A percentile compares a stretch with the other conserved stretches of the same genome.
These are phyloP conservation scores for Psidium guajava DNA, from an alignment of 345 rosid species.

Conservation along the genomic window DNA sequence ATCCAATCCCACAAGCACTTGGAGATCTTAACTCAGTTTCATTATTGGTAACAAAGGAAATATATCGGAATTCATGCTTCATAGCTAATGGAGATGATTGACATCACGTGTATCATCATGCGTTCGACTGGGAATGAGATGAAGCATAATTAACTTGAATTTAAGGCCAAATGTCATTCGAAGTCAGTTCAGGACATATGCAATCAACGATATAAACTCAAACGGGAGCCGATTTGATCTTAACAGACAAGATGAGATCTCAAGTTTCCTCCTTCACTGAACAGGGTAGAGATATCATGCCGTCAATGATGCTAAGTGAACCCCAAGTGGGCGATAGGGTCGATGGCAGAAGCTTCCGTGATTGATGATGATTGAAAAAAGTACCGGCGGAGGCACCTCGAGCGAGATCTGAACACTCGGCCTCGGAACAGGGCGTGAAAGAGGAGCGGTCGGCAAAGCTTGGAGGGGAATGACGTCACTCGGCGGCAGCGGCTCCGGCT, in stretches of 20 bases:
- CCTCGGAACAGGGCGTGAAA: not conserved
- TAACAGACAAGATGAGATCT: not conserved
- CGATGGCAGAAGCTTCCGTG: not conserved
- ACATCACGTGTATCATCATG: not conserved
- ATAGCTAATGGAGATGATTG: not conserved
- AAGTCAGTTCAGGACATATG: not conserved
- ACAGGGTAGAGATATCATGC: no score
- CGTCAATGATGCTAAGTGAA: not conserved
- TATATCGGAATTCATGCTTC: not conserved
- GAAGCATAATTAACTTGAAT: not conserved
- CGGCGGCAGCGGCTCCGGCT: not conserved
- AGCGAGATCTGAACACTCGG: not conserved
- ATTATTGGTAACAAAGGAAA: no score
- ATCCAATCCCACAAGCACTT: no score
- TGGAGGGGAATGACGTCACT: not conserved
- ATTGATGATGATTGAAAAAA: accelerated
- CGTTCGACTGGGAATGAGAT: not conserved
- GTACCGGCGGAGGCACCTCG: not conserved
- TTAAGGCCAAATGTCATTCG: accelerated
- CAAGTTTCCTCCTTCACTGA: not conserved
- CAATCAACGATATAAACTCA: not conserved
- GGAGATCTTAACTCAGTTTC: no score
- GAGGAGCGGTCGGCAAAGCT: not conserved
- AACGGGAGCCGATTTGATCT: not conserved
- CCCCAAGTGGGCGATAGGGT: not conserved